Percentiles rank a stretch among this genome's conserved stretches.
Evolutionary conservation across 2,329 filamentous ascomycete genomes (phyloP).

Genomic region (Aspergillus ochraceoroseus): DNA sequence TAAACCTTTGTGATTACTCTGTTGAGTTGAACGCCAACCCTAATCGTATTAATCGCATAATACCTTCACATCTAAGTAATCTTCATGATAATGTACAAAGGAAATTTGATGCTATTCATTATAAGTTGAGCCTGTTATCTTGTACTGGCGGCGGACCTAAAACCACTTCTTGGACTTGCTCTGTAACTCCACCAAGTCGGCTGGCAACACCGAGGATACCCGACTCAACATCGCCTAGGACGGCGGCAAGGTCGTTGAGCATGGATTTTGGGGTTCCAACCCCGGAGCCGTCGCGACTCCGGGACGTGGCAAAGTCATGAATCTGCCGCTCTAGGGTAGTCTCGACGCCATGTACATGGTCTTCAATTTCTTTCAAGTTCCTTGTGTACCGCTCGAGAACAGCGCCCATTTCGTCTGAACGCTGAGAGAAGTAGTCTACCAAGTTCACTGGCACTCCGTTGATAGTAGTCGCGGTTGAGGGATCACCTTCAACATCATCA

Average conservation of each 20-base stretch:
- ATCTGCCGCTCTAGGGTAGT: conserved; percentile 56
- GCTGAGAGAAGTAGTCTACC: conserved; percentile 59
- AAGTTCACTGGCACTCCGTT: conserved; percentile 55
- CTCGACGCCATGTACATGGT: conserved; percentile 61
- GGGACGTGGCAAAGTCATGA: conserved; percentile 49
- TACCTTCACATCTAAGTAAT: conserved; percentile 6
- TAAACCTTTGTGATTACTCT: conserved; percentile 1
- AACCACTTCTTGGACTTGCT: conserved; percentile 56
- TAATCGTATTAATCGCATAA: conserved; percentile 1
- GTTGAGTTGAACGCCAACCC: conserved; percentile 7
- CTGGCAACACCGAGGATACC: conserved; percentile 60
- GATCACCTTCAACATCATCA: conserved; percentile 42
- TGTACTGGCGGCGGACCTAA: conserved; percentile 39
- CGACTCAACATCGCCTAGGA: conserved; percentile 61
- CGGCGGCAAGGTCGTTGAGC: conserved; percentile 50
- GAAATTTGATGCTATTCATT: conserved; percentile 3
- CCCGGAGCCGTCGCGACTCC: conserved; percentile 38
- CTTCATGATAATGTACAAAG: conserved; percentile 14
- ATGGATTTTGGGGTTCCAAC: conserved; percentile 44
- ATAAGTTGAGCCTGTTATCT: conserved; percentile 26
- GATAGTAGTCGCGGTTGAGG: conserved; percentile 40
- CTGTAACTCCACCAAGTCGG: conserved; percentile 56
- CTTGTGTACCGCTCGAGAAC: conserved; percentile 55
- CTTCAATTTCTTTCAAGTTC: conserved; percentile 61
- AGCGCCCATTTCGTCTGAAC: conserved; percentile 57